These are phyloP conservation scores for Eucalyptus grandis DNA, from an alignment of 345 rosid species.

Conservation along the genomic window DNA sequence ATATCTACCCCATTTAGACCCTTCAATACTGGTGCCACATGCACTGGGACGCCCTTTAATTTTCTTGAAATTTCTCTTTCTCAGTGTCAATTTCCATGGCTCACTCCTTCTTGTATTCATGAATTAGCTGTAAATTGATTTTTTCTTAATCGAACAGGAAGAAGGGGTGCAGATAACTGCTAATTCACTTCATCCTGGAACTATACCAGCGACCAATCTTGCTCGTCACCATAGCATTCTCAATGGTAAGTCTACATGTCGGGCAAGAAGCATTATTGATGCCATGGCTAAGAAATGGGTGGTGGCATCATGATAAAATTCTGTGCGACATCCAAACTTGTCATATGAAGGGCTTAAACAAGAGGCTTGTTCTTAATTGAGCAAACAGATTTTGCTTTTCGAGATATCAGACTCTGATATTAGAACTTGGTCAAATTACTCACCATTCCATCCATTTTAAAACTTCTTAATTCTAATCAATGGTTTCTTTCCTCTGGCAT, in stretches of 20 bases:
- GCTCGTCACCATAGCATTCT: constrained; percentile 37
- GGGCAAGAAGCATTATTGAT: not conserved
- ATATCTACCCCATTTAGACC: not conserved
- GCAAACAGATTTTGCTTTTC: not conserved
- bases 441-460: not conserved
- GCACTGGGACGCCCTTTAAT: not conserved
- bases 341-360: not conserved
- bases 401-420: not conserved
- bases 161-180: constrained; percentile 47
- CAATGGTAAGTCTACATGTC: constrained; percentile 12
- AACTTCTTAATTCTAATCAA: not conserved
- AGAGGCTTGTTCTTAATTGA: not conserved
- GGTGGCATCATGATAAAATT: not conserved
- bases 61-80: not conserved
- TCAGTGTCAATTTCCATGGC: not conserved
- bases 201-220: constrained; percentile 49
- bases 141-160: constrained; percentile 26
- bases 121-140: not conserved
- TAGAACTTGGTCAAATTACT: not conserved
- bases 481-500: not conserved
- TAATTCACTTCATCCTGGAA: constrained; percentile 76
- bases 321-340: not conserved
- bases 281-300: not conserved
- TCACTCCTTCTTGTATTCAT: not conserved
- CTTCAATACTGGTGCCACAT: not conserved